A percentile compares a stretch with the other conserved stretches of the same genome.
Conservation (phyloP, 345 rosid genomes). For the Corymbia maculata region DNA sequence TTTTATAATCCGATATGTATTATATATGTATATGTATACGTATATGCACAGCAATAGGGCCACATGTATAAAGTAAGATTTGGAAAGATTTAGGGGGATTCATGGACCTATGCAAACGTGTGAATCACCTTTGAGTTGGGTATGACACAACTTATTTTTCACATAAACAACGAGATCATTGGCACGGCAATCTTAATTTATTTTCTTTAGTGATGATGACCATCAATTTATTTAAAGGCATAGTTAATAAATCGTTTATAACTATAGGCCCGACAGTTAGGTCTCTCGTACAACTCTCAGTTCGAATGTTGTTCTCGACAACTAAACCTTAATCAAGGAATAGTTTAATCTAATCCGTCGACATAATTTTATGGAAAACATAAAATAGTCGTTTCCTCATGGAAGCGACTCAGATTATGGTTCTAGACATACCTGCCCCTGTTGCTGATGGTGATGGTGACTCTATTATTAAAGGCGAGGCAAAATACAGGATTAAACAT, state of each 20-base stretch:
- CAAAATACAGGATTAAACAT: not conserved
- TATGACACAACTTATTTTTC: not conserved
- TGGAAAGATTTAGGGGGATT: not conserved
- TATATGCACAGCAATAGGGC: not conserved
- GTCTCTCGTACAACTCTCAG: not conserved
- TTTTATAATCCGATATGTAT: not conserved
- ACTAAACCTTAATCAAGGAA: not conserved
- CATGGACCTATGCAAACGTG: not conserved
- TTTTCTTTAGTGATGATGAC: not conserved
- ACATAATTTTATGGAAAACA: not conserved
- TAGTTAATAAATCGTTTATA: not conserved
- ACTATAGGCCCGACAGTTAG: not conserved
- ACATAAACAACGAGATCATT: accelerated
- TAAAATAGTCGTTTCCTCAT: not conserved
- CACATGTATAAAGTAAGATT: not conserved
- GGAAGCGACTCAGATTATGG: not conserved
- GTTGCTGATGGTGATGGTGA: not conserved
- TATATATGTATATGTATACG: not conserved
- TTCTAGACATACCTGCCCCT: not conserved
- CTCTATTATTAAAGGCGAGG: not conserved
- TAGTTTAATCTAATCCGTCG: not conserved
- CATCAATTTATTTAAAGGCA: not conserved
- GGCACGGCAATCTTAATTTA: not conserved
- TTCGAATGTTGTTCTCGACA: not conserved
- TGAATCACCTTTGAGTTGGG: not conserved